phyloP scores from a whole-genome alignment of 805 yeast species.

The Schizosaccharomyces lindneri region DNA sequence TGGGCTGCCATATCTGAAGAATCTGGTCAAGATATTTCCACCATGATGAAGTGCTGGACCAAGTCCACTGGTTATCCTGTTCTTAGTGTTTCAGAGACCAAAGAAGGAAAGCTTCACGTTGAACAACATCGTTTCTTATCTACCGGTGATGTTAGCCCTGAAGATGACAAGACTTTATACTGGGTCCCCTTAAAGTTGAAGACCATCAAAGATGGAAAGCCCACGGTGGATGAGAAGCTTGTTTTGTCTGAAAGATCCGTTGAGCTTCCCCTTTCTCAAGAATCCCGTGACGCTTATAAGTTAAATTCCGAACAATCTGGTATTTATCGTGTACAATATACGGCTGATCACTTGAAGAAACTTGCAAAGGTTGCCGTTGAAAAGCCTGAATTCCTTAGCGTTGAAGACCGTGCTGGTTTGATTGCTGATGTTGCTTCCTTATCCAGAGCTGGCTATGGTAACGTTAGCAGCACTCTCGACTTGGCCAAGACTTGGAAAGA shows the following conservation, averaged over 20 bases:
- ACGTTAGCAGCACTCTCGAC: conserved; percentile 25
- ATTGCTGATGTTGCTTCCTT: conserved; percentile 35
- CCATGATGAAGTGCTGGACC: conserved; percentile 49
- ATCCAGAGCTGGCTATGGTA: conserved; percentile 25
- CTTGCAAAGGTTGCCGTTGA: conserved; percentile 28
- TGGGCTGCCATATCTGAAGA: conserved; percentile 44
- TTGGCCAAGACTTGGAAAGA: conserved; percentile 26
- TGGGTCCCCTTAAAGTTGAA: conserved; percentile 34
- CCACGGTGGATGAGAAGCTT: conserved; percentile 26
- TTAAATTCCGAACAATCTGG: conserved; percentile 38
- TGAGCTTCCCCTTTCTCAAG: conserved; percentile 14
- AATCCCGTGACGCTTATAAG: conserved; percentile 22
- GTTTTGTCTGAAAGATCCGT: conserved; percentile 28
- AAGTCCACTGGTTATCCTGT: conserved; percentile 51
- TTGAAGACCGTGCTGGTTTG: conserved; percentile 39
- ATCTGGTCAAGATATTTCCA: conserved; percentile 33
- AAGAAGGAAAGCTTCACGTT: conserved; percentile 16
- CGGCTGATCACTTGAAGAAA: conserved; percentile 25
- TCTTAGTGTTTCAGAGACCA: conserved; percentile 23
- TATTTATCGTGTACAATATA: conserved; percentile 33
- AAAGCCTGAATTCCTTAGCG: conserved; percentile 21
- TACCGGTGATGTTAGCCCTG: conserved; percentile 33
- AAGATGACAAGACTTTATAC: conserved; percentile 28
- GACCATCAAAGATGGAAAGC: conserved; percentile 22
- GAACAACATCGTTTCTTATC: conserved; percentile 37